phyloP scores from a whole-genome alignment of 129 eudicot genomes.

The Saussurea involucrata region DNA sequence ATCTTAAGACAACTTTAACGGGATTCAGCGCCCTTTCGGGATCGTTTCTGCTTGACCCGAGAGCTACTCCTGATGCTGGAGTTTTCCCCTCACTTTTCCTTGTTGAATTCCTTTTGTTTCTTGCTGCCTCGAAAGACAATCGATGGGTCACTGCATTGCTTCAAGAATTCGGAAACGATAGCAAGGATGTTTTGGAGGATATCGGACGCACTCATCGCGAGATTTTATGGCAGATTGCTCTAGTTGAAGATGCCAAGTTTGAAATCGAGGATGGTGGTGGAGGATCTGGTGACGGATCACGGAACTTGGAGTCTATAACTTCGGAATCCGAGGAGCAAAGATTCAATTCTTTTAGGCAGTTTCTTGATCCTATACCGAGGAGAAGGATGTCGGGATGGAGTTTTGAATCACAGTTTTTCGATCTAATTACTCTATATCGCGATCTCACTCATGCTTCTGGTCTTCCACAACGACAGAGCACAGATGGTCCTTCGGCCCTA shows the following conservation, averaged over 20 bases:
- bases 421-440: slow-evolving; percentile 68
- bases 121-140: slow-evolving; percentile 90
- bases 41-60: slow-evolving; percentile 78
- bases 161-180: slow-evolving; percentile 79
- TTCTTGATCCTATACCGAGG: slow-evolving; percentile 78
- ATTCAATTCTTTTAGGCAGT: slow-evolving; percentile 75
- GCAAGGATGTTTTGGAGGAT: slow-evolving; percentile 85
- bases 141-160: slow-evolving; percentile 90
- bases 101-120: slow-evolving; percentile 82
- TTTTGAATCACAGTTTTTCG: slow-evolving; percentile 89
- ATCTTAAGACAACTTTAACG: slow-evolving; percentile 62
- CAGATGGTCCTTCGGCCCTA: slow-evolving; percentile 32
- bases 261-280: slow-evolving; percentile 49
- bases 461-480: slow-evolving; percentile 46
- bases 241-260: slow-evolving; percentile 73
- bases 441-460: slow-evolving; percentile 78
- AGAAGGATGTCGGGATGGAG: slow-evolving; percentile 96
- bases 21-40: slow-evolving; percentile 54
- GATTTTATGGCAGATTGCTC: slow-evolving; percentile 88
- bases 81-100: slow-evolving; percentile 85
- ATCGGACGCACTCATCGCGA: slow-evolving; percentile 84
- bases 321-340: slow-evolving; percentile 78
- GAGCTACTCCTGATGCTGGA: slow-evolving; percentile 47
- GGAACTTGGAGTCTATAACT: slow-evolving; percentile 33
- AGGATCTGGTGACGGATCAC: slow-evolving; percentile 39